Conservation (phyloP, 2,329 filamentous ascomycete genomes). For the Periconia sp. region DNA sequence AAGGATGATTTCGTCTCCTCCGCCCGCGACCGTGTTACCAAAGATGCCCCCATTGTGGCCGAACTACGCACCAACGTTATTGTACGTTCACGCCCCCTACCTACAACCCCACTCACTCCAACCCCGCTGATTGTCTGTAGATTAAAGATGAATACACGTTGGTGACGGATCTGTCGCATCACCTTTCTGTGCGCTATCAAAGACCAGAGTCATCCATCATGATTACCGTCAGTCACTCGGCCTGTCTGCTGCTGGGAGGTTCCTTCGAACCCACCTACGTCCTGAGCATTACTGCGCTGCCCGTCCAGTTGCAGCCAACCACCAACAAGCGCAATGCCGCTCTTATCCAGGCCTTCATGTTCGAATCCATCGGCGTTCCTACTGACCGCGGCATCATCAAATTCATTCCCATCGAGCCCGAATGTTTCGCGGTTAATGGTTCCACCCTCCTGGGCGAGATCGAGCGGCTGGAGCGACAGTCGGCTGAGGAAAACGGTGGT, state of each 20-base stretch:
- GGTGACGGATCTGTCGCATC: constrained; percentile 71
- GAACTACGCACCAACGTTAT: constrained; percentile 55
- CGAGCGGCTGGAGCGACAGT: constrained; percentile 56
- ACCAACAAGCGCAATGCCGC: constrained; percentile 80
- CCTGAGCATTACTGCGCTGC: constrained; percentile 71
- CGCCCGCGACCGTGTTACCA: constrained; percentile 45
- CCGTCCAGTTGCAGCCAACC: constrained; percentile 67
- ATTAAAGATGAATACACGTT: constrained; percentile 75
- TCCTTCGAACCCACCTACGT: constrained; percentile 79
- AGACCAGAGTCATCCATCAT: constrained; percentile 73
- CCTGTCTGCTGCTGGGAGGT: constrained; percentile 73
- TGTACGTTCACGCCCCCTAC: constrained; percentile 38
- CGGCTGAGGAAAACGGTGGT: constrained; percentile 45
- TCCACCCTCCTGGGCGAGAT: constrained; percentile 70
- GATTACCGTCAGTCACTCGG: constrained; percentile 74
- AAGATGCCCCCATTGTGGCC: constrained; percentile 51
- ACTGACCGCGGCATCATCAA: constrained; percentile 70
- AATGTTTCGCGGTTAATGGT: constrained; percentile 71
- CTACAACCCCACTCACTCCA: not conserved
- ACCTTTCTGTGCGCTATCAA: constrained; percentile 74
- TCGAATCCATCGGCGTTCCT: constrained; percentile 68
- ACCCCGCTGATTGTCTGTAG: constrained; percentile 44
- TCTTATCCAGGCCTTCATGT: constrained; percentile 75
- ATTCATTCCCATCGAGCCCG: constrained; percentile 70
- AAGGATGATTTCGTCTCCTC: constrained; percentile 35